phyloP scores from a whole-genome alignment of 176 grass and related monocot species.

The Dendrocalamus sinicus region DNA sequence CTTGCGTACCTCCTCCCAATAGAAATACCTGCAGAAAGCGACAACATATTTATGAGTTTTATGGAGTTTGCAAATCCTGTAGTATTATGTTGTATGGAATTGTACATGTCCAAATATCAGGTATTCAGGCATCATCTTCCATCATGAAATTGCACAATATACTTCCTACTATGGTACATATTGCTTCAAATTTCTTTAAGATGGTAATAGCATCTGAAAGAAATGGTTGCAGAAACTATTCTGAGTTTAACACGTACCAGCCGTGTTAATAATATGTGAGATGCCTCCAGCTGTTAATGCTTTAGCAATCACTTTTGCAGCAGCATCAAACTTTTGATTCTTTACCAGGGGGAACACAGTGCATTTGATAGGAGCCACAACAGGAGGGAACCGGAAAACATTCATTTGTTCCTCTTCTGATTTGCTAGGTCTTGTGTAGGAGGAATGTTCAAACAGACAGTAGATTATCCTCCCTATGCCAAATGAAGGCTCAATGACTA shows the following conservation, averaged over 20 bases:
- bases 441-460: conserved; percentile 77
- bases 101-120: too few relatives aligned
- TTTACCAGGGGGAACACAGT: conserved; percentile 81
- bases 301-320: conserved; percentile 64
- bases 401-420: conserved; percentile 81
- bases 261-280: conserved; percentile 73
- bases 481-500: conserved; percentile 81
- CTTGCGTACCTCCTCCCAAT: conserved; percentile 76
- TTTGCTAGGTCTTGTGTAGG: conserved; percentile 78
- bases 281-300: conserved; percentile 61
- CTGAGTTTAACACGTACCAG: conserved; percentile 47
- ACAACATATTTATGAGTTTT: too few relatives aligned
- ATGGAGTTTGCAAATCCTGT: neutral
- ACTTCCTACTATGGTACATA: neutral
- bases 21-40: conserved; percentile 56
- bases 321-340: conserved; percentile 62
- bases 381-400: conserved; percentile 75
- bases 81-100: too few relatives aligned
- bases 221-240: neutral
- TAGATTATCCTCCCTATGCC: conserved; percentile 88
- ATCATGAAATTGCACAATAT: neutral
- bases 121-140: neutral
- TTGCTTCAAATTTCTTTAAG: neutral
- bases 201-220: neutral
- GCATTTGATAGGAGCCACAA: conserved; percentile 88